phyloP scores from a whole-genome alignment of 352 stramenopile species.

The Saprolegnia diclina region DNA sequence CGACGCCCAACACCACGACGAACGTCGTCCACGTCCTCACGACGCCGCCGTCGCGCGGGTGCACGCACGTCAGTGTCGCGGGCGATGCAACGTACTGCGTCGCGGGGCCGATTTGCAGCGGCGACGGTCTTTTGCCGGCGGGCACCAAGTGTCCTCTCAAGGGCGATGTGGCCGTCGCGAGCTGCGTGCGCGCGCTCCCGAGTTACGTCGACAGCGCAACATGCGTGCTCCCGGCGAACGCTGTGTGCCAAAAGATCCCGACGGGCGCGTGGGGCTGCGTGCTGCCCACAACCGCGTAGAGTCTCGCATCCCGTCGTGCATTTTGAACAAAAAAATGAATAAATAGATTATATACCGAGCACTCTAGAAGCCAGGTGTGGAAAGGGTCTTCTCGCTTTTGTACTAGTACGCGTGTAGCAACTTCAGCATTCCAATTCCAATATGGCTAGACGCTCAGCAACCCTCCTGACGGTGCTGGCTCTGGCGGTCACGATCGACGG shows the following conservation, averaged over 20 bases:
- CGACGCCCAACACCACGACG: too few species aligned
- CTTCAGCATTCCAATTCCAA: too few species aligned
- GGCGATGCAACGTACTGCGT: conserved; percentile 29
- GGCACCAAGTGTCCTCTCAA: conserved; percentile 21
- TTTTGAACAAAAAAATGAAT: too few species aligned
- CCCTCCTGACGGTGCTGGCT: too few species aligned
- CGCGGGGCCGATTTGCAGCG: conserved; percentile 25
- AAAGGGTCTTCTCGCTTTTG: too few species aligned
- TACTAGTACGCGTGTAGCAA: too few species aligned
- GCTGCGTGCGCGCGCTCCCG: conserved; percentile 8
- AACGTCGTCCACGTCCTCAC: background rate
- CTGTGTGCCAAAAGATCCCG: conserved; percentile 50
- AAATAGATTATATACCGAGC: too few species aligned
- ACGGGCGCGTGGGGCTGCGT: conserved; percentile 70
- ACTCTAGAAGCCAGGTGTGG: too few species aligned
- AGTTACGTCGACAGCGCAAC: background rate
- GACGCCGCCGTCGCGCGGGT: background rate
- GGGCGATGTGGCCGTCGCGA: conserved; percentile 21
- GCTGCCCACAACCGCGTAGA: background rate
- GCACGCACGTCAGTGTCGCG: conserved; percentile 23
- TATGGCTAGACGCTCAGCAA: too few species aligned
- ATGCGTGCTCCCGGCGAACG: conserved; percentile 48
- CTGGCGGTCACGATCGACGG: background rate
- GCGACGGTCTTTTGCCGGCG: background rate
- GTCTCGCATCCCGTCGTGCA: too few species aligned